Conservation (phyloP, 805 yeast species). For the Pichia gijzeniarum region DNA sequence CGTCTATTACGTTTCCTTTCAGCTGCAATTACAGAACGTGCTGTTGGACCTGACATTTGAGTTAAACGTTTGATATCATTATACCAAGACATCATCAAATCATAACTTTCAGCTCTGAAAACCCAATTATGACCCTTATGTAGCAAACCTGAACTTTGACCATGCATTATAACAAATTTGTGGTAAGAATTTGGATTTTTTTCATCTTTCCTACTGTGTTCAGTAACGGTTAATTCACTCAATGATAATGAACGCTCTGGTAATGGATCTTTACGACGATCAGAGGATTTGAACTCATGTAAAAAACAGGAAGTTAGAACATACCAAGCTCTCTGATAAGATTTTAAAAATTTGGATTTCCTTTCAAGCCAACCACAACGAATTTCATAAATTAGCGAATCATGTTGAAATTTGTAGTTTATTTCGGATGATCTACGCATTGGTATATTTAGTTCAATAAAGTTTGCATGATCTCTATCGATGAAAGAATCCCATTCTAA, state of each 20-base stretch:
- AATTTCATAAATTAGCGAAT: constrained; percentile 60
- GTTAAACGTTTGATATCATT: constrained; percentile 68
- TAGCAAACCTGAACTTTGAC: constrained; percentile 65
- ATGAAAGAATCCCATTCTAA: constrained; percentile 89
- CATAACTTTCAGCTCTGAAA: constrained; percentile 83
- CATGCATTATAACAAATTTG: constrained; percentile 76
- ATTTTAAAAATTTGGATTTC: constrained; percentile 83
- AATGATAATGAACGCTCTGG: constrained; percentile 81
- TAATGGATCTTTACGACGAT: constrained; percentile 69
- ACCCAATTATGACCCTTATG: constrained; percentile 89
- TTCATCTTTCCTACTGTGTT: constrained; percentile 71
- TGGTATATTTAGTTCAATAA: constrained; percentile 57
- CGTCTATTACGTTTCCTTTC: constrained; percentile 26
- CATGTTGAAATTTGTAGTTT: constrained; percentile 58
- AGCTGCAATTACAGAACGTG: constrained; percentile 44
- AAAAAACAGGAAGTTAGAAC: constrained; percentile 82
- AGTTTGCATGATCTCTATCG: constrained; percentile 55
- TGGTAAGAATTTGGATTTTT: constrained; percentile 45
- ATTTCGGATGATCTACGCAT: constrained; percentile 58
- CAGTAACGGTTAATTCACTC: constrained; percentile 75
- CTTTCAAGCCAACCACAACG: constrained; percentile 81
- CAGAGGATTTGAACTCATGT: constrained; percentile 84
- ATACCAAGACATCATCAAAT: constrained; percentile 79
- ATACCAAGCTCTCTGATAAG: constrained; percentile 87
- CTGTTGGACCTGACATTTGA: constrained; percentile 49